phyloP scores from a whole-genome alignment of 2,329 filamentous ascomycete genomes.

The Neopestalotiopsis sp. region DNA sequence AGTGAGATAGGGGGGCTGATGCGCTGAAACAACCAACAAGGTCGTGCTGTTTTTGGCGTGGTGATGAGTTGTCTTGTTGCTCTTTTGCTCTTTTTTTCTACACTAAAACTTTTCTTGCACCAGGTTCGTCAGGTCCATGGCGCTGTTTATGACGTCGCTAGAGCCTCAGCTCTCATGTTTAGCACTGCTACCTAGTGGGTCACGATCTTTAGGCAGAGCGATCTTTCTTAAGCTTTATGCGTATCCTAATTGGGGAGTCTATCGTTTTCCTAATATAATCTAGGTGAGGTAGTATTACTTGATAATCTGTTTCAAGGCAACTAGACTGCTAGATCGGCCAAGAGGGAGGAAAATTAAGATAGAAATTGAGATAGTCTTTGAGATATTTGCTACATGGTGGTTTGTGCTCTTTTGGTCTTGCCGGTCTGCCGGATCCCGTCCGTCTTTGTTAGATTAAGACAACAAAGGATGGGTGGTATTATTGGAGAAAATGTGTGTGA shows the following conservation, averaged over 20 bases:
- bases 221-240: slow-evolving; percentile 3
- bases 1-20: not conserved
- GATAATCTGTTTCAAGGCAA: not conserved
- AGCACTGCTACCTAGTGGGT: not conserved
- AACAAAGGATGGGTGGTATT: not conserved
- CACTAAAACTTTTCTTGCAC: not conserved
- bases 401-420: not conserved
- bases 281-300: slow-evolving; percentile 1
- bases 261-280: slow-evolving; percentile 2
- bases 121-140: not conserved
- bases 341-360: not conserved
- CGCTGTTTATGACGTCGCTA: not conserved
- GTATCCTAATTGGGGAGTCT: slow-evolving; percentile 2
- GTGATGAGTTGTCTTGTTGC: not conserved
- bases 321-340: not conserved
- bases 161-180: not conserved
- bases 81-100: not conserved
- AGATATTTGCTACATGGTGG: not conserved
- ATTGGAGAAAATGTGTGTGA: not conserved
- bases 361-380: not conserved
- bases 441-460: not conserved
- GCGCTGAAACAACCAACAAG: not conserved
- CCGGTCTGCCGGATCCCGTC: not conserved
- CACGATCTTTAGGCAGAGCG: not conserved
- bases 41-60: not conserved